These are phyloP conservation scores for Agaricus bisporus DNA, from an alignment of 768 basidiomycete species.

Conservation along the genomic window DNA sequence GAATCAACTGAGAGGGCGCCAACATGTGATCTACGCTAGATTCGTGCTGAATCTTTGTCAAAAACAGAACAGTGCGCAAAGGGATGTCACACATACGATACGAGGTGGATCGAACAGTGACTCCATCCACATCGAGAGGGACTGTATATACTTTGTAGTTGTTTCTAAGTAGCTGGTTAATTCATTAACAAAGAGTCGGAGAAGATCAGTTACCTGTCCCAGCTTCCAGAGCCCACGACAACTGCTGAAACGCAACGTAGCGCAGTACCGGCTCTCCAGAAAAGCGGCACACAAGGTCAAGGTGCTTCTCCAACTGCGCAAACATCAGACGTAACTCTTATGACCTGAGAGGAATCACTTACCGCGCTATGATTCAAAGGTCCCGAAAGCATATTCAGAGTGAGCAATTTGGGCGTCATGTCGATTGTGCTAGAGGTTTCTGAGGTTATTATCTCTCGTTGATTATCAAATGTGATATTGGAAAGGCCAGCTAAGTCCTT, in stretches of 20 bases:
- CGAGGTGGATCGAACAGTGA: neutral
- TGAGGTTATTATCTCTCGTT: neutral
- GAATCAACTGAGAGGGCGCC: slow-evolving; percentile 5
- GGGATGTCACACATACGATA: neutral
- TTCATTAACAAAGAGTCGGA: neutral
- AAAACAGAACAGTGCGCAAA: neutral
- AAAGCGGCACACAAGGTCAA: neutral
- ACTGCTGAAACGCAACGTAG: slow-evolving; percentile 48
- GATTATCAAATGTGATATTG: too few relatives aligned
- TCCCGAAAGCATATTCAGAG: neutral
- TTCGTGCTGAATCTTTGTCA: neutral
- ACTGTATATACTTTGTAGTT: slow-evolving; percentile 2
- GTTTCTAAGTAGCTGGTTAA: neutral
- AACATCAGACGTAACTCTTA: neutral
- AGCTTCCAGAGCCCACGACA: slow-evolving; percentile 43
- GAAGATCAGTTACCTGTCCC: slow-evolving; percentile 29
- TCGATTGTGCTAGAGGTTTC: slow-evolving; percentile 15
- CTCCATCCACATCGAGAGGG: slow-evolving; percentile 6
- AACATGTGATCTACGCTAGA: neutral
- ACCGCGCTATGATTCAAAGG: neutral
- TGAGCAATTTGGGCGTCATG: neutral
- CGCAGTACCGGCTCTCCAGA: slow-evolving; percentile 32
- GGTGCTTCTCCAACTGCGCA: slow-evolving; percentile 6
- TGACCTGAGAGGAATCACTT: neutral
- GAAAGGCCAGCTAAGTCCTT: neutral